Evolutionary conservation across 2,329 filamentous ascomycete genomes (phyloP), one percentile per base, ranked within the genome.

Genomic region (Monosporascus sp.): DNA sequence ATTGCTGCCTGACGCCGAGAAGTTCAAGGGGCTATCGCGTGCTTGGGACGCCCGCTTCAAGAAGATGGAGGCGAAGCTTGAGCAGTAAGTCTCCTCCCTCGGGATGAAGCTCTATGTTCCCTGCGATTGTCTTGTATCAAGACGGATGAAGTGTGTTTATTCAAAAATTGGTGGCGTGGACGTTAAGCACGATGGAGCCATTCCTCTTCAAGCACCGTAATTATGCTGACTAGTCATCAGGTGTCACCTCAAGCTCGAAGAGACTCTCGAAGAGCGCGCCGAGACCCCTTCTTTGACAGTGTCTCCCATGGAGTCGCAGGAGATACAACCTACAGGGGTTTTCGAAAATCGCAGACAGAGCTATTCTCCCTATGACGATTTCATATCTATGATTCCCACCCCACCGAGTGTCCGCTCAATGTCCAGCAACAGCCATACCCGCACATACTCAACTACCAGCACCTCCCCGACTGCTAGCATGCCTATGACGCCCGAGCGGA

Each of bases 281-380:
- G 22, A 28, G 7, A 48, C 54, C 20, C 40, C 54, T 22, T 52
- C 45, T 22, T 49, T 65, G 35, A 59, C 58, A 41, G 63, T 56
- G 59, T 65, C 63, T 24, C 58, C 57, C 38, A 59, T 65, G 28
- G 60, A 63, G 51, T 53, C 55, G 1, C 53, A 60, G 31, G 60
- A 63, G 48, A 65, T 65, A 51, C 60, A 65, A 49, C 63, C 63
- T 3, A 46, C 52, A 22, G 61, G 60, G 15, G 56, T 58, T 15
- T 37, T 62, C 46, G 31, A 35, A 35, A 35, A 35, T 11, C 31
- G 31, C 31, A 35, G 31, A 35, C 31, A 35, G 3, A 35, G 31
- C 31, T 35, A 35, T 35, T 35, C 31, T 1, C 31, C 31, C 11
- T 35, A 35, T 14, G 31, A 35, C 20, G 56, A 55, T 37, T 55